phyloP scores from a whole-genome alignment of 1,284 basidiomycete genomes.

The Sporisorium iseilematis-ciliati region DNA sequence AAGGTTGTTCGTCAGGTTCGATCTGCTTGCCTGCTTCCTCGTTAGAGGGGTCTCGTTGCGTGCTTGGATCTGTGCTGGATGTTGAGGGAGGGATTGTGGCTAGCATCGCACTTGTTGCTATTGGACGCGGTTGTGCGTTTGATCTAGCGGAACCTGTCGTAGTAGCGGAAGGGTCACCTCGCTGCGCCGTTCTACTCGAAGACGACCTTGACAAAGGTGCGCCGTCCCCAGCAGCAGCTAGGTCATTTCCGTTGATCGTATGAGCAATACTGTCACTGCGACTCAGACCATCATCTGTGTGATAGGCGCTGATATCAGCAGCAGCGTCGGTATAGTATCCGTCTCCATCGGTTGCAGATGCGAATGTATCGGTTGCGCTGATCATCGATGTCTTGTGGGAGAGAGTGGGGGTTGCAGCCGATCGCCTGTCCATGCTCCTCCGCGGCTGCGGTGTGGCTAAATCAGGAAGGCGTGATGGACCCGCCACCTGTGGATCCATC shows the following conservation, averaged over 20 bases:
- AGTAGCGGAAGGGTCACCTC: background rate
- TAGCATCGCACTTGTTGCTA: background rate
- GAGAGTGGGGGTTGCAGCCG: conserved; percentile 25
- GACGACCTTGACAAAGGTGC: conserved; percentile 8
- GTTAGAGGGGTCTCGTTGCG: conserved; percentile 5
- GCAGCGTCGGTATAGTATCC: conserved; percentile 43
- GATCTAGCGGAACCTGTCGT: background rate
- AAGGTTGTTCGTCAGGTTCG: conserved; percentile 8
- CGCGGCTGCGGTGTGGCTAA: conserved; percentile 1
- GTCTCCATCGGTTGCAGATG: conserved; percentile 36
- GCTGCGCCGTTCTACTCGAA: conserved; percentile 18
- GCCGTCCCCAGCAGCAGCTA: background rate
- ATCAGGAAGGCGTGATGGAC: conserved; percentile 11
- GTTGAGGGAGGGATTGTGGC: background rate
- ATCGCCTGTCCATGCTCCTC: conserved; percentile 12
- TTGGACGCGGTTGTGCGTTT: background rate
- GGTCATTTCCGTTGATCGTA: conserved; percentile 17
- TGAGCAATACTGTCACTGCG: conserved; percentile 13
- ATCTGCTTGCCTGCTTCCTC: conserved; percentile 31
- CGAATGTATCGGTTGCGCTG: conserved; percentile 38
- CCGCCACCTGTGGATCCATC: conserved; percentile 18
- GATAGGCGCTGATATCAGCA: conserved; percentile 17
- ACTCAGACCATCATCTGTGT: conserved; percentile 18
- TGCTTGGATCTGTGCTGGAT: conserved; percentile 9
- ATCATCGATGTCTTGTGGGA: conserved; percentile 37